These are phyloP conservation scores for Primulina huaijiensis DNA, from an alignment of 257 asterid genomes.

Conservation along the genomic window DNA sequence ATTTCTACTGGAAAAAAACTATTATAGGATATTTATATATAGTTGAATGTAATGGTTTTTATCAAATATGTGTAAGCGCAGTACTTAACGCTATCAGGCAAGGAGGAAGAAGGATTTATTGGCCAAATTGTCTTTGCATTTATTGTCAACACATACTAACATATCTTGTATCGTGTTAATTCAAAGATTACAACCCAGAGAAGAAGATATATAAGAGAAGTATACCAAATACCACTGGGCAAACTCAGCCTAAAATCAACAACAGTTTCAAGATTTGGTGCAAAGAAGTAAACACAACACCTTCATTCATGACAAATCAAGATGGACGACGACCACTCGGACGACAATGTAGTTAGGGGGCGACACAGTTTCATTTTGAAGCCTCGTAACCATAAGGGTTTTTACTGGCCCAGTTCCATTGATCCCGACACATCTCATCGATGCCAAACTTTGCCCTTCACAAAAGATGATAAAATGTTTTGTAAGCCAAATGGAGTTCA, in stretches of 20 bases:
- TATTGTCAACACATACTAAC: not conserved
- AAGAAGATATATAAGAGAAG: not conserved
- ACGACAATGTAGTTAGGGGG: not conserved
- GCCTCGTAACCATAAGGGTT: slow-evolving; percentile 71
- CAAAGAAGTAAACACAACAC: not conserved
- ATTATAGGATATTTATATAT: too few relatives aligned
- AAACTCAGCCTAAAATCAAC: not conserved
- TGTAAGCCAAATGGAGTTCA: not conserved
- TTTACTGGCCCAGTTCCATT: slow-evolving; percentile 89
- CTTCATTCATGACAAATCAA: too few relatives aligned
- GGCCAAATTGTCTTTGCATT: not conserved
- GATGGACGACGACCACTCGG: not conserved
- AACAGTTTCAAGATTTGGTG: not conserved
- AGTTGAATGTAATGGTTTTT: too few relatives aligned
- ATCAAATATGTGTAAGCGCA: too few relatives aligned
- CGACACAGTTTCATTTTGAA: not conserved
- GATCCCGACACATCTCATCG: slow-evolving; percentile 78
- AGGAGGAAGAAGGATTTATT: not conserved
- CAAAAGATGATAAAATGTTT: not conserved
- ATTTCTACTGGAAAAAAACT: too few relatives aligned
- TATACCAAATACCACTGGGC: not conserved
- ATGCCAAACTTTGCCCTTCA: slow-evolving; percentile 70
- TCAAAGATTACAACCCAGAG: not conserved
- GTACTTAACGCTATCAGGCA: too few relatives aligned
- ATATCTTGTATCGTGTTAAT: not conserved